These are phyloP conservation scores for Penicillium fimorum DNA, from an alignment of 495 filamentous ascomycete species.

Conservation along the genomic window DNA sequence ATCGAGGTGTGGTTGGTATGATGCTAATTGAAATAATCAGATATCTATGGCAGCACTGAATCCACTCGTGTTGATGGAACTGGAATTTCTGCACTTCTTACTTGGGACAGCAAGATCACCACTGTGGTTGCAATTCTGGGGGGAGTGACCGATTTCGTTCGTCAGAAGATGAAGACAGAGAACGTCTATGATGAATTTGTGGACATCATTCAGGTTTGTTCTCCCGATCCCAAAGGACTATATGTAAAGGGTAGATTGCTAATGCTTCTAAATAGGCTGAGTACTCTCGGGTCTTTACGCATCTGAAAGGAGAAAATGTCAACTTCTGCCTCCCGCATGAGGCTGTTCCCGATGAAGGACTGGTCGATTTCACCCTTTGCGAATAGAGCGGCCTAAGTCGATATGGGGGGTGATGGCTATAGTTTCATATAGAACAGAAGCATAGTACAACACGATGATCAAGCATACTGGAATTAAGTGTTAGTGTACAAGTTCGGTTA, in stretches of 20 bases:
- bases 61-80: conserved; percentile 35
- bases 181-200: conserved; percentile 27
- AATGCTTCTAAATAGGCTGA: conserved; percentile 18
- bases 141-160: conserved; percentile 26
- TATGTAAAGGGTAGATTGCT: background rate
- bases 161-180: conserved; percentile 35
- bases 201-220: conserved; percentile 4
- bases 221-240: too few species aligned
- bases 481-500: background rate
- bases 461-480: background rate
- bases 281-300: conserved; percentile 26
- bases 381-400: conserved; percentile 3
- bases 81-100: conserved; percentile 29
- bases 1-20: background rate
- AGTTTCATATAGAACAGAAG: too few species aligned
- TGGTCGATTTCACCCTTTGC: conserved; percentile 29
- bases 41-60: conserved; percentile 37
- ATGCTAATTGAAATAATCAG: conserved; percentile 13
- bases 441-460: background rate
- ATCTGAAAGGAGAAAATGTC: conserved; percentile 34
- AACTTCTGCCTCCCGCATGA: conserved; percentile 29
- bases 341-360: conserved; percentile 23
- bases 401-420: background rate
- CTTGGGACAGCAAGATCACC: conserved; percentile 39
- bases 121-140: conserved; percentile 34